Evolutionary conservation across 208 protist species (phyloP).

Genomic region (Crithidia brevicula): DNA sequence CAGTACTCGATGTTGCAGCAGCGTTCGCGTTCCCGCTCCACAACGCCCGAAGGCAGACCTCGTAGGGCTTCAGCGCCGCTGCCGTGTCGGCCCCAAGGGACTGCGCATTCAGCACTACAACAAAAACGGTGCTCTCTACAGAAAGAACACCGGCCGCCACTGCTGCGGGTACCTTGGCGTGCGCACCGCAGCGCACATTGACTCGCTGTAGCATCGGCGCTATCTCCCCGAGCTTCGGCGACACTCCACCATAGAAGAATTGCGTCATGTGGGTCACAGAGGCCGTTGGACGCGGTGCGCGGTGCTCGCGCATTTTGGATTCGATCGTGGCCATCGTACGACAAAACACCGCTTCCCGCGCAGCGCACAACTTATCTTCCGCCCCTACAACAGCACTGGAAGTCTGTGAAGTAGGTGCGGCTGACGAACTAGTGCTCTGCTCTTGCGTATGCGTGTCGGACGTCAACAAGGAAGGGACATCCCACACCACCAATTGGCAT

Average conservation of each 20-base stretch:
- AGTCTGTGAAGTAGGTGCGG: no score
- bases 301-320: constrained; percentile 3
- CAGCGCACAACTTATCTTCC: not conserved
- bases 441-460: no score
- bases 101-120: constrained; percentile 32
- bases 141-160: not conserved
- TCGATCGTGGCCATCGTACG: constrained; percentile 3
- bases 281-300: not conserved
- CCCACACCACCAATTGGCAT: constrained; percentile 15
- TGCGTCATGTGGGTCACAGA: constrained; percentile 31
- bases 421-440: no score
- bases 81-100: constrained; percentile 11
- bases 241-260: constrained; percentile 34
- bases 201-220: constrained; percentile 27
- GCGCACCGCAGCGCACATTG: constrained; percentile 1
- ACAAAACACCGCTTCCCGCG: constrained; percentile 2
- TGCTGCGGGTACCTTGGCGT: not conserved
- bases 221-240: constrained; percentile 27
- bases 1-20: not conserved
- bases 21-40: not conserved
- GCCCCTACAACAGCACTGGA: not conserved
- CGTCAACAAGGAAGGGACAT: no score
- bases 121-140: constrained; percentile 18
- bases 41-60: constrained; percentile 10
- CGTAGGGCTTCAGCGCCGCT: constrained; percentile 13